A percentile compares a stretch with the other conserved stretches of the same genome.
Conservation (phyloP, 306 rosid genomes). For the Ormosia emarginata region DNA sequence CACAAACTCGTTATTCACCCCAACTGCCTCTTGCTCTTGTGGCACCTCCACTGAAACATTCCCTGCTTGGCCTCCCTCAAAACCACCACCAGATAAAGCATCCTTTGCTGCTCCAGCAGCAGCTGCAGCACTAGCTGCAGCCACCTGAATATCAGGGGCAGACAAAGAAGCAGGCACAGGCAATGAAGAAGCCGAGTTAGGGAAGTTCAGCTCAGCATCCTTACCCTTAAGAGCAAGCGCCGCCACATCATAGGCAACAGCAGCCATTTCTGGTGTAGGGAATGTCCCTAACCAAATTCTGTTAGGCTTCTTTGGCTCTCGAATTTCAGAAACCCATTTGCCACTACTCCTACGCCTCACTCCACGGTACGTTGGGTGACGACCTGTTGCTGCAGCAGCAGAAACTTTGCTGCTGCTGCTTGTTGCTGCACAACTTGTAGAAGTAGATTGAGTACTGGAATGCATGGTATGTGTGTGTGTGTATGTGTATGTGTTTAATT, state of each 20-base stretch:
- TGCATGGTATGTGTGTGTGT: neutral
- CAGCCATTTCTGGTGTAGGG: constrained; percentile 88
- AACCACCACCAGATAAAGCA: constrained; percentile 7
- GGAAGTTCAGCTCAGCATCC: constrained; percentile 74
- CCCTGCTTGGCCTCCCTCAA: neutral
- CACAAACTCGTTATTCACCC: constrained; percentile 32
- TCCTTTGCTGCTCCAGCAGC: constrained; percentile 54
- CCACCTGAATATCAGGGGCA: constrained; percentile 73
- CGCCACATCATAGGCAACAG: constrained; percentile 90
- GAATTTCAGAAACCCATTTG: constrained; percentile 25
- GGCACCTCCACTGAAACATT: neutral
- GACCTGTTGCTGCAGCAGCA: neutral
- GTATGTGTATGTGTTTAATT: too few species aligned
- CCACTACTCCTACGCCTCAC: constrained; percentile 21
- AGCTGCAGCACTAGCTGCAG: constrained; percentile 75
- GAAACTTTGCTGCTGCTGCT: neutral
- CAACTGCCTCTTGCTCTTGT: neutral
- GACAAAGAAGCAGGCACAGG: constrained; percentile 80
- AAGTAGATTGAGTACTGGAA: neutral
- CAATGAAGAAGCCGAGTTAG: constrained; percentile 70
- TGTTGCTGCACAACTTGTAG: neutral
- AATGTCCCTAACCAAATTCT: constrained; percentile 61
- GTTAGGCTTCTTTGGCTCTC: constrained; percentile 20
- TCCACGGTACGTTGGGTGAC: neutral
- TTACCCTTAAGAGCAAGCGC: constrained; percentile 85